Conservation (phyloP, 2,329 filamentous ascomycete species). For the Dactylellina leptospora region DNA sequence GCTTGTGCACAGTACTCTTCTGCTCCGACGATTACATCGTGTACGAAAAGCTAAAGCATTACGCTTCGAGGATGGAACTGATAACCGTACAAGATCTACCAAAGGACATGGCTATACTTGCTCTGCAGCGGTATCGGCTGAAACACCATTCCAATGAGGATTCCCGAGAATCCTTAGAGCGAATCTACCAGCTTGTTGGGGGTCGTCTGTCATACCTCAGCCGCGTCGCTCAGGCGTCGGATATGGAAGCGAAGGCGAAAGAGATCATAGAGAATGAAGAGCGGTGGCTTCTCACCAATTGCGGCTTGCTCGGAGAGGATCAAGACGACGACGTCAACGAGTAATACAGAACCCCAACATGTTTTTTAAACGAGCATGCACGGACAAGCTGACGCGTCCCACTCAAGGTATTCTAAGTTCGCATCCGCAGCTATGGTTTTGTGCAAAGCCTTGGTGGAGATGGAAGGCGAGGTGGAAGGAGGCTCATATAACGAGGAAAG, state of each 20-base stretch:
- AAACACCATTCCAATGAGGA: slow-evolving; percentile 76
- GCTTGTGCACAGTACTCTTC: slow-evolving; percentile 89
- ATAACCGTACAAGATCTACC: slow-evolving; percentile 84
- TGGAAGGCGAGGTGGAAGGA: slow-evolving; percentile 66
- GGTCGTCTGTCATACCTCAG: slow-evolving; percentile 88
- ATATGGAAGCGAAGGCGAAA: slow-evolving; percentile 83
- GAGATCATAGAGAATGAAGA: slow-evolving; percentile 75
- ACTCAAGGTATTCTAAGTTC: slow-evolving; percentile 54
- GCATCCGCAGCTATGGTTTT: slow-evolving; percentile 89
- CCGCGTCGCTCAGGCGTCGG: slow-evolving; percentile 81
- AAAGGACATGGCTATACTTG: slow-evolving; percentile 77
- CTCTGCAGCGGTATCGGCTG: slow-evolving; percentile 79
- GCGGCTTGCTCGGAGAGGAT: slow-evolving; percentile 76
- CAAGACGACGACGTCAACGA: slow-evolving; percentile 98
- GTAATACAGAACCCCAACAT: slow-evolving; percentile 17
- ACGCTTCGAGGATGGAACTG: slow-evolving; percentile 94
- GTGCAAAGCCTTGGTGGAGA: slow-evolving; percentile 87
- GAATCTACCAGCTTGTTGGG: slow-evolving; percentile 86
- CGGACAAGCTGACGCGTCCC: neutral
- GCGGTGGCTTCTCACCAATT: slow-evolving; percentile 81
- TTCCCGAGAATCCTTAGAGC: slow-evolving; percentile 68
- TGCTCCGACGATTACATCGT: slow-evolving; percentile 93
- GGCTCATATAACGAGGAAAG: slow-evolving; percentile 70
- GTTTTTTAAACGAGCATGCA: neutral
- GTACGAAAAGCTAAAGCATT: slow-evolving; percentile 90